A percentile compares a stretch with the other conserved stretches of the same genome.
phyloP scores from a whole-genome alignment of 108 stramenopile species.

The Licmophora abbreviata region DNA sequence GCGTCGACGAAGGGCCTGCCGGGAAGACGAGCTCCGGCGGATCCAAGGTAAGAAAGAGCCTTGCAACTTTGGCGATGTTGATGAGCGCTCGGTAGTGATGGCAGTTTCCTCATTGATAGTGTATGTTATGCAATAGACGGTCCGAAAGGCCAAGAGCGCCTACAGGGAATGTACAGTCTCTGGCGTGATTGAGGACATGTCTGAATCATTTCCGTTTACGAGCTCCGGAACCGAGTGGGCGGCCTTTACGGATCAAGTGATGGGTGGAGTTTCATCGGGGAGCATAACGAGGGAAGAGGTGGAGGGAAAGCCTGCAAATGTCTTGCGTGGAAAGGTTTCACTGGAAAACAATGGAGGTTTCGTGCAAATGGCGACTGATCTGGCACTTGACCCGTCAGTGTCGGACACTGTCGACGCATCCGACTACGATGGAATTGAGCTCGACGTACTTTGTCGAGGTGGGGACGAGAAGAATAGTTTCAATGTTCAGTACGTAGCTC shows the following conservation, averaged over 20 bases:
- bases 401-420: slow-evolving; percentile 50
- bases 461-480: slow-evolving; percentile 35
- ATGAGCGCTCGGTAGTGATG: too few relatives aligned
- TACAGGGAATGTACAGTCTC: slow-evolving; percentile 39
- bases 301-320: slow-evolving; percentile 29
- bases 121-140: slow-evolving; percentile 5
- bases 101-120: too few relatives aligned
- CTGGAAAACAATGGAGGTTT: slow-evolving; percentile 65
- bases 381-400: slow-evolving; percentile 40
- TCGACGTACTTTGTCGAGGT: slow-evolving; percentile 54
- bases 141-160: slow-evolving; percentile 42
- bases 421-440: slow-evolving; percentile 59
- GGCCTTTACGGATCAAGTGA: slow-evolving; percentile 61
- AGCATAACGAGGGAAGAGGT: slow-evolving; percentile 18
- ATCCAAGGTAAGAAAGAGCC: too few relatives aligned
- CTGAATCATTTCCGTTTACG: slow-evolving; percentile 64
- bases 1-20: slow-evolving; percentile 58
- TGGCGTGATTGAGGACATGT: slow-evolving; percentile 67
- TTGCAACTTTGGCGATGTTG: too few relatives aligned
- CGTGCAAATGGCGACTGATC: slow-evolving; percentile 74
- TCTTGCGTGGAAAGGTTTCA: slow-evolving; percentile 48
- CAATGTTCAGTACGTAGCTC: slow-evolving; percentile 59
- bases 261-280: slow-evolving; percentile 52
- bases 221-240: slow-evolving; percentile 63
- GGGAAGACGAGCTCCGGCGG: slow-evolving; percentile 21